Evolutionary conservation across 495 filamentous ascomycete genomes (phyloP), one percentile per base, ranked within the genome.

Genomic region (Neurospora terricola): DNA sequence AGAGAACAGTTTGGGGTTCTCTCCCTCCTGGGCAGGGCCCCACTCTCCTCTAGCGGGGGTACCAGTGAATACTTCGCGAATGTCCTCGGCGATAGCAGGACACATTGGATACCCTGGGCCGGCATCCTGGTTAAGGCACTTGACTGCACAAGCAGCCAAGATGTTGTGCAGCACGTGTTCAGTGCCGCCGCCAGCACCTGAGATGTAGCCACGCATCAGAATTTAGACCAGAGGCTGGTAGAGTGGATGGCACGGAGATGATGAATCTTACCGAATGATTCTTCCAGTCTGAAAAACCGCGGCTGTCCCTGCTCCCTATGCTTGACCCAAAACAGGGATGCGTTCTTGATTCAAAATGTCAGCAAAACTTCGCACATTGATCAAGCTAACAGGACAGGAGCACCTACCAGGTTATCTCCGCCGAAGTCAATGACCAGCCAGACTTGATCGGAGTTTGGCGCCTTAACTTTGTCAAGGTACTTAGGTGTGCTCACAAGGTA

Each of bases 11-110:
- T n/a, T 45, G 18, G 16, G 16, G 0, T 2, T n/a, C 18, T 21
- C n/a, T 54, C 18, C 45, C 45, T 54, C 45, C n/a, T 23, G 18
- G 21, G 9, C 21, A 54, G 48, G 48, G 1, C 48, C 48, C 48
- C 21, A 59, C 2, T 14, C 1, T 14, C 10, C 21, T 12, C 11
- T 12, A 3, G 7, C 23, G 2, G 0, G 3, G 0, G 2, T 0
- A 11, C 16, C 4, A 4, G 4, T 27, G 21, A 59, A 59, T 5
- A 0, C 3, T 3, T 59, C 3, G 2, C 48, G 48, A 59, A 59
- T 12, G 7, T 59, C 11, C 4, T 59, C 48, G 10, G 48, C 6
- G 21, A 59, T 30, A 1, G 3, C 4, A 27, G 21, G 48, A 12
- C 8, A 23, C 48, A 59, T 27, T 0, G 21, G 48, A 27, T 10